A percentile compares a stretch with the other conserved stretches of the same genome.
Evolutionary conservation across 129 eudicot species (phyloP).

Genomic region (Pittosporum tobira): DNA sequence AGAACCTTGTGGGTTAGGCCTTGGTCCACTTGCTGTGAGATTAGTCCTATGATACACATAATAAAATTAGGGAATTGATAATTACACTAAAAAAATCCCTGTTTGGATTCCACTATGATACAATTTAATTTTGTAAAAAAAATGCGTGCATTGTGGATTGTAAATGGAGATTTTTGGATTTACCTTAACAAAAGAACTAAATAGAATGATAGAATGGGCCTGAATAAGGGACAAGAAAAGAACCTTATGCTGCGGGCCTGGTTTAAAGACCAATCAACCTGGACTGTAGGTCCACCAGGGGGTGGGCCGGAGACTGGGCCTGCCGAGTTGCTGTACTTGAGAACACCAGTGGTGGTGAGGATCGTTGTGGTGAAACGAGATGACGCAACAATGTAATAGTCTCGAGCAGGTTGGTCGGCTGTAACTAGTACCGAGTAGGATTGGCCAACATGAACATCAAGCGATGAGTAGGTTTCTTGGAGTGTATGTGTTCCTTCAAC

Average conservation of each 20-base stretch:
- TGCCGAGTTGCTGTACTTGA: slow-evolving; percentile 58
- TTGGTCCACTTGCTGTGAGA: slow-evolving; percentile 97
- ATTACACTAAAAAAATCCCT: too few species aligned
- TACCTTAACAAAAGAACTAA: not conserved
- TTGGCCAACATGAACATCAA: slow-evolving; percentile 85
- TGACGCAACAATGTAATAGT: slow-evolving; percentile 68
- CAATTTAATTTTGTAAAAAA: not conserved
- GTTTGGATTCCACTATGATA: too few species aligned
- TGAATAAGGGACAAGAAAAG: not conserved
- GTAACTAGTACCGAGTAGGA: slow-evolving; percentile 70
- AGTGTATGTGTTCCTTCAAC: slow-evolving; percentile 91
- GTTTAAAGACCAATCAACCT: slow-evolving; percentile 84
- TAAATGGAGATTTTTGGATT: too few species aligned
- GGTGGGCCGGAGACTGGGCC: slow-evolving; percentile 58
- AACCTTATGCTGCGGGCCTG: slow-evolving; percentile 89
- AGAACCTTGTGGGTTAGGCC: slow-evolving; percentile 98
- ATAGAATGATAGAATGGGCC: too few species aligned
- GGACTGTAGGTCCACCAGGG: slow-evolving; percentile 86
- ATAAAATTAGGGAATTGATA: not conserved
- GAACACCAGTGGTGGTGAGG: slow-evolving; percentile 65
- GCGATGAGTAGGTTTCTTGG: slow-evolving; percentile 75
- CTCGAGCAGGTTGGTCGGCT: slow-evolving; percentile 60
- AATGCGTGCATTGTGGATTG: not conserved
- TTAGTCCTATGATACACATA: slow-evolving; percentile 42
- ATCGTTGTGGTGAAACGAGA: slow-evolving; percentile 51